These are phyloP conservation scores for Ganoderma sp. DNA, from an alignment of 1,284 basidiomycete genomes.

Conservation along the genomic window DNA sequence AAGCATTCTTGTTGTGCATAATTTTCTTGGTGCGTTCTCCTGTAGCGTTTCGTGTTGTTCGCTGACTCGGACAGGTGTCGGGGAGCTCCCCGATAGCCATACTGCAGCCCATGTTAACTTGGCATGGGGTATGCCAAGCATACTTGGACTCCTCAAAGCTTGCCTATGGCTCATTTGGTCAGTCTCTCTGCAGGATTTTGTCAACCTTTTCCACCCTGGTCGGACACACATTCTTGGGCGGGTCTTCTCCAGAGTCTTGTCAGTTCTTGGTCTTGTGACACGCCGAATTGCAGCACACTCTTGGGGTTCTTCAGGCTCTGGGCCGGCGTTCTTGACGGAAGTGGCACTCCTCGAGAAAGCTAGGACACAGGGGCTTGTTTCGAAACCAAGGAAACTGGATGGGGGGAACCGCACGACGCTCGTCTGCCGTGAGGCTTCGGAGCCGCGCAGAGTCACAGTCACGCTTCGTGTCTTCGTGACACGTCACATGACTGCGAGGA, in stretches of 20 bases:
- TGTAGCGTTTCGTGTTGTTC: background rate
- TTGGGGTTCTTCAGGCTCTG: background rate
- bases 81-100: background rate
- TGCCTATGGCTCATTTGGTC: background rate
- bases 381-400: slow-evolving; percentile 18
- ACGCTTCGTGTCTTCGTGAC: slow-evolving; percentile 20
- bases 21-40: slow-evolving; percentile 16
- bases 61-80: slow-evolving; percentile 7
- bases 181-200: background rate
- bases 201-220: background rate
- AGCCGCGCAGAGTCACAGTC: slow-evolving; percentile 7
- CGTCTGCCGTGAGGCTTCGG: background rate
- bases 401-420: slow-evolving; percentile 11
- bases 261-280: background rate
- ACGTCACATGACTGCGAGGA: slow-evolving; percentile 13
- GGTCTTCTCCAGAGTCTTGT: slow-evolving; percentile 2
- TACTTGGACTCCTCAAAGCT: background rate
- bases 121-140: background rate
- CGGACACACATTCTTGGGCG: background rate
- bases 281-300: background rate
- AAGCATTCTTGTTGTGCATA: slow-evolving; percentile 14
- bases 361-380: slow-evolving; percentile 3
- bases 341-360: slow-evolving; percentile 15
- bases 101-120: background rate
- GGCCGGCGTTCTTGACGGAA: background rate